Evolutionary conservation across 306 rosid genomes (phyloP).

Genomic region (Begonia masoniana): DNA sequence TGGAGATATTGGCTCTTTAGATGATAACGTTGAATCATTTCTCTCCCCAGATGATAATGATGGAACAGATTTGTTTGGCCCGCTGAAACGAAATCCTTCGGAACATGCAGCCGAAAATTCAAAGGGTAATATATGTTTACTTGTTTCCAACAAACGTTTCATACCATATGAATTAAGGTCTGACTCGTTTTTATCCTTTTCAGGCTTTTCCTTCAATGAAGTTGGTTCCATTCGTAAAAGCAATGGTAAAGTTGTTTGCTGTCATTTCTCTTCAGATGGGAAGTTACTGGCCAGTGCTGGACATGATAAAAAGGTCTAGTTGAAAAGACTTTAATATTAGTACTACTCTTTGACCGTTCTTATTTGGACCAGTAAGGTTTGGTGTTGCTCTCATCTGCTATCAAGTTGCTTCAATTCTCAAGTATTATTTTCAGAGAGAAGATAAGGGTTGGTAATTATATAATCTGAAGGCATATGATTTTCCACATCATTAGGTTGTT

Average conservation of each 20-base stretch:
- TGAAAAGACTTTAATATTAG: no score
- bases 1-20: slow-evolving; percentile 88
- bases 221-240: slow-evolving; percentile 68
- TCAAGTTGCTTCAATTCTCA: no score
- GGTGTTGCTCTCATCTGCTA: no score
- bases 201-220: slow-evolving; percentile 73
- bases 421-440: neutral
- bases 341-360: no score
- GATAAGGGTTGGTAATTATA: slow-evolving; percentile 7
- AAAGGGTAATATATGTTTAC: slow-evolving; percentile 44
- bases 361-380: no score
- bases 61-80: slow-evolving; percentile 81
- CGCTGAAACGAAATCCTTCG: slow-evolving; percentile 59
- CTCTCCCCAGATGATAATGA: slow-evolving; percentile 83
- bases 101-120: slow-evolving; percentile 76
- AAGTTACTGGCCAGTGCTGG: slow-evolving; percentile 93
- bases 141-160: slow-evolving; percentile 12
- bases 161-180: neutral
- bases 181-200: slow-evolving; percentile 6
- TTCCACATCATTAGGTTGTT: no score
- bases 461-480: no score
- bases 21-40: slow-evolving; percentile 87
- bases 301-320: slow-evolving; percentile 85
- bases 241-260: slow-evolving; percentile 73
- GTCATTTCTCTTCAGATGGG: slow-evolving; percentile 97